Base-by-base conservation (phyloP, 2,329 filamentous ascomycete species). In the Cadophora sp. region DNA sequence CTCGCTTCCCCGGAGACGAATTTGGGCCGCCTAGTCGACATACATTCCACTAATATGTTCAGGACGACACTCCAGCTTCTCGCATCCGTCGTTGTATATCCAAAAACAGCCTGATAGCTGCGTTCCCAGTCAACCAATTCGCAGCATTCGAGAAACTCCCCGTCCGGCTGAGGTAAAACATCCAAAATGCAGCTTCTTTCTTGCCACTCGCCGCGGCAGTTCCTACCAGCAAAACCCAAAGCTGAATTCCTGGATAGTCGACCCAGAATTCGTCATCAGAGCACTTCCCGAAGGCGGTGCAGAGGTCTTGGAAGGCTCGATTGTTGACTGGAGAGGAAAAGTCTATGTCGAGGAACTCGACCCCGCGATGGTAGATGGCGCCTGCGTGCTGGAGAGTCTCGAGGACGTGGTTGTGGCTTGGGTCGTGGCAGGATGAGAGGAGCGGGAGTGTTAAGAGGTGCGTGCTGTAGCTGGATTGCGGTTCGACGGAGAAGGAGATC, bases 101-200 rank as follows among this genome's bases (percentile, higher is more conserved):
- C 34, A 69, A 48, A 40, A 69, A 69, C n/a, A 40, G 50, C 53
- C 50, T 64, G 26, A 69, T 55, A 16, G 59, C 43, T 48, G n/a
- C 55, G 56, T 61, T 65, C 7, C 60, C 64, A 43, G 58, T 60
- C 51, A 69, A 27, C 64, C 60, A 66, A 46, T 56, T 60, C 24
- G 59, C 64, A 3, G 64, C 67, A 64, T 64, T 62, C 9, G 64
- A 63, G 24, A 66, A 69, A 24, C 55, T 64, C 7, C 60, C 67
- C 24, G 64, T 63, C 11, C 67, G 34, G 27, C 64, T 66, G 7
- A 71, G 46, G 31, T 71, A 71, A 50, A 71, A 67, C 55, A 69
- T 69, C 58, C 67, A 71, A 40, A 71, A 71, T 2, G 64, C 61
- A 24, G 61, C 65, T 24, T 69, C 69, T 43, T 68, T 65, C 51